Evolutionary conservation across 2,329 filamentous ascomycete genomes (phyloP).

Genomic region (Xylaria sp.): DNA sequence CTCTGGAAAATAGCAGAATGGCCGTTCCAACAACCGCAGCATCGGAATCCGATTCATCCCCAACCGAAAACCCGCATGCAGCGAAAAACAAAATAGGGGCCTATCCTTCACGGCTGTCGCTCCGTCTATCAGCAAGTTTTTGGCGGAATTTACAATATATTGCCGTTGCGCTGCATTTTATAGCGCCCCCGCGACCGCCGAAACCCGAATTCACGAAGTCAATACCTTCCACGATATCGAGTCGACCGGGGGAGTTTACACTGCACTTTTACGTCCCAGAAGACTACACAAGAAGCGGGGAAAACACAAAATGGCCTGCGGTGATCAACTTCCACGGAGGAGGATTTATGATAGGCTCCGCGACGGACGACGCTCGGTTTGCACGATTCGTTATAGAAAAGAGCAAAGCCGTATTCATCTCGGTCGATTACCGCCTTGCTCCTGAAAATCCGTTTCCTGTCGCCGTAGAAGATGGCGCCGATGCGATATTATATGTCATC

Average conservation of each 20-base stretch:
- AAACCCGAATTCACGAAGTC: conserved; percentile 67
- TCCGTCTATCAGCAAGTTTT: conserved; percentile 70
- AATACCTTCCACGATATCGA: conserved; percentile 58
- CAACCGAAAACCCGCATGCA: conserved; percentile 37
- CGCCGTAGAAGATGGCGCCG: conserved; percentile 72
- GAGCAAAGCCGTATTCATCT: conserved; percentile 68
- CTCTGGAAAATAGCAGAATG: conserved; percentile 33
- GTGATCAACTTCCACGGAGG: conserved; percentile 75
- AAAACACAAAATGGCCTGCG: conserved; percentile 55
- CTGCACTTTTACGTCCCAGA: conserved; percentile 57
- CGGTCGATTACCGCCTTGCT: conserved; percentile 74
- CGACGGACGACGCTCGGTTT: conserved; percentile 71
- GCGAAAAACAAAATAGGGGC: conserved; percentile 43
- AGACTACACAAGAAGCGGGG: conserved; percentile 48
- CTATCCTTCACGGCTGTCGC: conserved; percentile 63
- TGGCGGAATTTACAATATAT: conserved; percentile 75
- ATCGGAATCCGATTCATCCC: conserved; percentile 24
- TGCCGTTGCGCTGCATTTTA: conserved; percentile 74
- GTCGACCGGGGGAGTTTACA: conserved; percentile 48
- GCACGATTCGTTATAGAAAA: conserved; percentile 62
- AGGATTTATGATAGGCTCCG: conserved; percentile 71
- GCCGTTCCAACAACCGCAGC: conserved; percentile 1
- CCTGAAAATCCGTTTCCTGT: conserved; percentile 72
- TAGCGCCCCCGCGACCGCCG: conserved; percentile 69
- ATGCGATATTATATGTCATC: conserved; percentile 70